Evolutionary conservation across 441 rosid genomes (phyloP).

Genomic region (Dalechampia spathulata): DNA sequence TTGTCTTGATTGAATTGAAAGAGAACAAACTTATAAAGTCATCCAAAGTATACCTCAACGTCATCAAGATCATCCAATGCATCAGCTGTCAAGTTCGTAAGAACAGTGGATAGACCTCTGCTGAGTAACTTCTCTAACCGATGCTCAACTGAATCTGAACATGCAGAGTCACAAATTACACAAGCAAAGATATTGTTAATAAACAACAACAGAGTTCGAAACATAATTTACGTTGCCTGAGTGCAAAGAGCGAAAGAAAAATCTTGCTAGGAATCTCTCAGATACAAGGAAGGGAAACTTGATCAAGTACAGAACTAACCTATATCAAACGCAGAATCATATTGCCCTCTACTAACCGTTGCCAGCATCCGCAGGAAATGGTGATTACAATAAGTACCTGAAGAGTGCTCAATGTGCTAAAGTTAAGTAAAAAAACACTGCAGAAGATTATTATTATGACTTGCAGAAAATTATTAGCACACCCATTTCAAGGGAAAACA

Average conservation of each 20-base stretch:
- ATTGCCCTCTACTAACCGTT: conserved; percentile 56
- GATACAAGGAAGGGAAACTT: not conserved
- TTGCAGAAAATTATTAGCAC: not conserved
- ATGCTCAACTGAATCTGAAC: conserved; percentile 57
- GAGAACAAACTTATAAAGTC: too few species aligned
- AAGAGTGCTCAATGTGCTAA: conserved; percentile 7
- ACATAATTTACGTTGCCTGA: too few species aligned
- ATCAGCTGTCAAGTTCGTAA: conserved; percentile 51
- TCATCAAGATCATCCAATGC: conserved; percentile 48
- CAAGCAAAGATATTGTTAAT: not conserved
- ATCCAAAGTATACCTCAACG: conserved; percentile 55
- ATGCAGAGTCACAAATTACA: too few species aligned
- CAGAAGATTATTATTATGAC: too few species aligned
- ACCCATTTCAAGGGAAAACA: not conserved
- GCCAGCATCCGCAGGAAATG: conserved; percentile 84
- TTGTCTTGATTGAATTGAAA: too few species aligned
- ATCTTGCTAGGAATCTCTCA: not conserved
- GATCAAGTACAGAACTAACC: conserved; percentile 34
- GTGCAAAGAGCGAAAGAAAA: not conserved
- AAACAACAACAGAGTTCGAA: too few species aligned
- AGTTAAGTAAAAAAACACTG: not conserved
- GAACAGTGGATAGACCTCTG: conserved; percentile 49
- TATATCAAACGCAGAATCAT: conserved; percentile 57
- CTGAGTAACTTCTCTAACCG: conserved; percentile 44
- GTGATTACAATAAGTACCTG: conserved; percentile 94